phyloP scores from a whole-genome alignment of 345 rosid species.

The Citrus inodora region DNA sequence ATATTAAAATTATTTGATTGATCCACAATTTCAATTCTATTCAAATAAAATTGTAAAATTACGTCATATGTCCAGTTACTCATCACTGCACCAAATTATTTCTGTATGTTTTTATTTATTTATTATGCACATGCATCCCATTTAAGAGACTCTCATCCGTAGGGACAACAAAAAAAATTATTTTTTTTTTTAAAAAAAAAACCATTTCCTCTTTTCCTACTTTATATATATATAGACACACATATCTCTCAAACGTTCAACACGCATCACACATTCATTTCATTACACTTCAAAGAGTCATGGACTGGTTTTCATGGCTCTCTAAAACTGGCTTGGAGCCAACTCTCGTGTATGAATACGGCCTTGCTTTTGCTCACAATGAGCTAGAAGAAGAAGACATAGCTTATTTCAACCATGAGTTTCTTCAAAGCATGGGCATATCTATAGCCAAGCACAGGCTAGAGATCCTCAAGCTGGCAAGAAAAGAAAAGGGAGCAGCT shows the following conservation, averaged over 20 bases:
- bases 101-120: no score
- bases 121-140: no score
- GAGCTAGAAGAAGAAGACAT: conserved; percentile 88
- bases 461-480: conserved; percentile 85
- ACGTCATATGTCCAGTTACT: no score
- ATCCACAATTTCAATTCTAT: no score
- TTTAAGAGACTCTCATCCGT: no score
- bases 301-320: conserved; percentile 99
- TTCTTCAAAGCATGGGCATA: conserved; percentile 95
- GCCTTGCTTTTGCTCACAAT: conserved; percentile 68
- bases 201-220: not conserved
- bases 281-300: conserved; percentile 15
- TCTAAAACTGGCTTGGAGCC: conserved; percentile 72
- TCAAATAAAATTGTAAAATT: no score
- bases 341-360: conserved; percentile 73
- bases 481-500: conserved; percentile 32
- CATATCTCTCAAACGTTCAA: not conserved
- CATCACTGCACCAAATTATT: no score
- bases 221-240: not conserved
- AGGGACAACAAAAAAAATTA: no score
- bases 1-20: no score
- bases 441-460: conserved; percentile 94
- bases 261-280: not conserved
- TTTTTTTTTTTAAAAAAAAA: not conserved
- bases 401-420: conserved; percentile 82